Evolutionary conservation across 257 asterid genomes (phyloP).

Genomic region (Fraxinus quadrangulata): DNA sequence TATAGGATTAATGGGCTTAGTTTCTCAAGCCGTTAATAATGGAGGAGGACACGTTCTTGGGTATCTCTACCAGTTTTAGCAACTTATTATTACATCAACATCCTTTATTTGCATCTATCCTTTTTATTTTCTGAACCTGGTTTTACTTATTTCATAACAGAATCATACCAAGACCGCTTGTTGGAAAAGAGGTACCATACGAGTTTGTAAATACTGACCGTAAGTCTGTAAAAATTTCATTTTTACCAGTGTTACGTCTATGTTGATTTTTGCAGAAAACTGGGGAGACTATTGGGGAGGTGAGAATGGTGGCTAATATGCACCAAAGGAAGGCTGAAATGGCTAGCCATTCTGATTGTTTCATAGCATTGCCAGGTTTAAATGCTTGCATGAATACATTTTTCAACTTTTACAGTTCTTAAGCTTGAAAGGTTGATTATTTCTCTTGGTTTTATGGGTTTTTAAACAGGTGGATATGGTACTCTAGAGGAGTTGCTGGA

Average conservation of each 20-base stretch:
- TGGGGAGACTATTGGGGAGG: conserved; percentile 60
- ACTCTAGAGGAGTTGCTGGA: conserved; percentile 59
- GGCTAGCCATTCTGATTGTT: conserved; percentile 59
- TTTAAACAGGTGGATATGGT: conserved; percentile 57
- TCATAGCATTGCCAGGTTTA: conserved; percentile 54
- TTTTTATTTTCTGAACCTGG: not conserved
- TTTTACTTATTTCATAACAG: conserved; percentile 30
- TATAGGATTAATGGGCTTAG: conserved; percentile 73
- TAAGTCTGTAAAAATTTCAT: conserved; percentile 23
- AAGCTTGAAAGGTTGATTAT: not conserved
- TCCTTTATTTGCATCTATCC: not conserved
- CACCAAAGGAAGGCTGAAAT: conserved; percentile 68
- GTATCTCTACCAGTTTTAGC: conserved; percentile 15
- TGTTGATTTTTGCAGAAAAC: conserved; percentile 36
- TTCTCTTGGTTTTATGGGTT: not conserved
- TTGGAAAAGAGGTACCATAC: conserved; percentile 61
- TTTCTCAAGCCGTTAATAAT: conserved; percentile 56
- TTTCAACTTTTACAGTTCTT: not conserved
- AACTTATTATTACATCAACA: not conserved
- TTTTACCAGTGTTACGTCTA: conserved; percentile 1
- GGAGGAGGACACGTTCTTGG: conserved; percentile 83
- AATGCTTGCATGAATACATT: not conserved
- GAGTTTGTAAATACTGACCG: not conserved
- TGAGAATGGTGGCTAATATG: conserved; percentile 50
- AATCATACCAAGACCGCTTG: conserved; percentile 66